Conservation (phyloP, 345 rosid species). For the Gossypium sturtianum region DNA sequence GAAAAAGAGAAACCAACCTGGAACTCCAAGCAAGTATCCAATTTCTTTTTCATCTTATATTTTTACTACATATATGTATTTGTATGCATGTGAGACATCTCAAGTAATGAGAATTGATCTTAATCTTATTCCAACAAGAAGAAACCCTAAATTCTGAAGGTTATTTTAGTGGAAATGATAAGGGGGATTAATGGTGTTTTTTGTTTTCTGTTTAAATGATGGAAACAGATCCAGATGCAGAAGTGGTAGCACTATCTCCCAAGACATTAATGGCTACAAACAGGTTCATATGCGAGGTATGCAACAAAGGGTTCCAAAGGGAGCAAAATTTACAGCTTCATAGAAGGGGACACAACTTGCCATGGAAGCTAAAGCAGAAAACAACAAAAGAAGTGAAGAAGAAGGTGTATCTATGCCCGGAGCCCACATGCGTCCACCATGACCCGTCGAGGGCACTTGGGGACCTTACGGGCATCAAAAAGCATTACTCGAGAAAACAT, state of each 20-base stretch:
- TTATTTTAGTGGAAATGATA: neutral
- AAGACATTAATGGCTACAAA: conserved; percentile 84
- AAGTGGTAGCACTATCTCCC: conserved; percentile 81
- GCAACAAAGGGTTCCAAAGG: conserved; percentile 85
- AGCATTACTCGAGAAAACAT: conserved; percentile 71
- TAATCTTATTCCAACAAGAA: neutral
- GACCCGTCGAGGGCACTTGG: conserved; percentile 82
- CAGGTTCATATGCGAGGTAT: conserved; percentile 80
- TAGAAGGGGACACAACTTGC: conserved; percentile 84
- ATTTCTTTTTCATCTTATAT: conserved; percentile 9
- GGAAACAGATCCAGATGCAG: conserved; percentile 73
- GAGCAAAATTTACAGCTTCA: conserved; percentile 83
- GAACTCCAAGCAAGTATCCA: conserved; percentile 71
- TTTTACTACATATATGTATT: neutral
- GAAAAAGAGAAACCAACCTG: conserved; percentile 76
- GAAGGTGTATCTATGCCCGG: conserved; percentile 86
- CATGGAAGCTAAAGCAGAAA: conserved; percentile 79
- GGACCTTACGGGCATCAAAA: conserved; percentile 77
- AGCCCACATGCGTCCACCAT: conserved; percentile 83
- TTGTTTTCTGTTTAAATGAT: conserved; percentile 2
- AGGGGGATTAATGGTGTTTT: neutral
- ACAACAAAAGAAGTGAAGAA: conserved; percentile 69
- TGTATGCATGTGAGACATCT: too few species aligned
- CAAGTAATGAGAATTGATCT: neutral
- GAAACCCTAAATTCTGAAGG: conserved; percentile 4